Percentiles rank a stretch among this genome's conserved stretches.
phyloP scores from a whole-genome alignment of 148 eudicot genomes.

The Rhododendron mucronatum region DNA sequence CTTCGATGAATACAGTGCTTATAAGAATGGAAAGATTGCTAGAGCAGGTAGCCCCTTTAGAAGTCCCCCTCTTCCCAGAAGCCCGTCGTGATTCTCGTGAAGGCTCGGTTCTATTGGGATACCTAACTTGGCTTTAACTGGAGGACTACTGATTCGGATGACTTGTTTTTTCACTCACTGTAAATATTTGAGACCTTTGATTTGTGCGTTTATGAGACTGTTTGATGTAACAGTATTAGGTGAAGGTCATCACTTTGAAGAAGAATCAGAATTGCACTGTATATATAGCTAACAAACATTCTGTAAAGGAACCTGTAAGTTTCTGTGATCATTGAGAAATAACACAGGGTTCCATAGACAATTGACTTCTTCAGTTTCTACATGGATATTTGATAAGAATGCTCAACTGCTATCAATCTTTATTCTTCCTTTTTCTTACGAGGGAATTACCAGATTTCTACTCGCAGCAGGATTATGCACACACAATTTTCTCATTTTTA shows the following conservation, averaged over 20 bases:
- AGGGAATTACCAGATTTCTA: not conserved
- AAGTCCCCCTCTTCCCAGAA: slow-evolving; percentile 5
- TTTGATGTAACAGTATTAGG: not conserved
- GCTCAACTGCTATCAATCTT: not conserved
- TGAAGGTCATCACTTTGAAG: not conserved
- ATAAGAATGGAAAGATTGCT: slow-evolving; percentile 1
- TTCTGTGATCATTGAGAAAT: not conserved
- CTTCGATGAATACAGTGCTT: slow-evolving; percentile 13
- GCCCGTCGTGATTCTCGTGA: not conserved
- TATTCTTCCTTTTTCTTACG: not conserved
- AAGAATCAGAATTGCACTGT: not conserved
- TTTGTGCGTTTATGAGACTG: not conserved
- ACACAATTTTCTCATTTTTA: not conserved
- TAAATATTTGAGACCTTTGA: not conserved
- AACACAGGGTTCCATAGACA: not conserved
- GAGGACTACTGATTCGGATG: not conserved
- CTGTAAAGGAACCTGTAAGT: not conserved
- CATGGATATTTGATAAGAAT: not conserved
- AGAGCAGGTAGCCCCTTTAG: slow-evolving; percentile 1
- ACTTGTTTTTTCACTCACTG: not conserved
- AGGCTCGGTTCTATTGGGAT: not conserved
- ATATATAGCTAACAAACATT: not conserved
- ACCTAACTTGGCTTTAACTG: not conserved
- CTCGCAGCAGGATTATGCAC: not conserved
- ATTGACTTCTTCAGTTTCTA: not conserved